Evolutionary conservation across 148 eudicot species (phyloP), one percentile per base, ranked within the genome.

Genomic region (Rheum nobile): DNA sequence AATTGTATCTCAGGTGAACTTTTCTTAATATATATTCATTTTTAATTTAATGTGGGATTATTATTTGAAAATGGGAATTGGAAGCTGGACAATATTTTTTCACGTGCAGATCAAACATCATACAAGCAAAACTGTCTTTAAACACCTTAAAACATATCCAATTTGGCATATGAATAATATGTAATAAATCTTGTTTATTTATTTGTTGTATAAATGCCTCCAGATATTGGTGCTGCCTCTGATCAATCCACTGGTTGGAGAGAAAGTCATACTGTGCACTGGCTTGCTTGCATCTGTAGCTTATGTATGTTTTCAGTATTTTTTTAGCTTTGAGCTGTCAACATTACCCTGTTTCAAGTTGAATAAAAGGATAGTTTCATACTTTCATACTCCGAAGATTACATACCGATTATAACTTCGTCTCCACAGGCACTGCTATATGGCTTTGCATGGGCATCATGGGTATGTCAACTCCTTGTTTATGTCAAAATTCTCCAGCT

Each of bases 401-500:
- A 38, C 37, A 17, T 28, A 19, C 14, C 38, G 13, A 11, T 12
- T 31, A 19, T 43, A 2, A 34, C 71, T 37, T 74, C 31, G 50
- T 74, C 71, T 77, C 65, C 97, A n/a, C n/a, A 93, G 97, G 98
- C 89, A 55, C 70, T 91, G 67, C 84, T 93, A 75, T 91, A 93
- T 73, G 95, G 98, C 46, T 85, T 91, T 78, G 98, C 98, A 71
- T 93, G 98, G 98, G 97, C 94, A 77, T 71, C 86, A 67, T 93
- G 98, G 98, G 98, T 93, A 89, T 47, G 88, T 73, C 73, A 29
- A 46, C 55, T 22, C 38, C 28, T 29, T 65, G 39, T 65, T 22
- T 65, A 32, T 32, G 22, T 65, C 21, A 14, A 63, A 31, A 31
- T 63, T 6, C 21, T 31, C 38, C n/a, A 32, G 38, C 8, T 31